Evolutionary conservation across 2,329 filamentous ascomycete species (phyloP), one percentile per base, ranked within the genome.

Genomic region (Penicillium freii): DNA sequence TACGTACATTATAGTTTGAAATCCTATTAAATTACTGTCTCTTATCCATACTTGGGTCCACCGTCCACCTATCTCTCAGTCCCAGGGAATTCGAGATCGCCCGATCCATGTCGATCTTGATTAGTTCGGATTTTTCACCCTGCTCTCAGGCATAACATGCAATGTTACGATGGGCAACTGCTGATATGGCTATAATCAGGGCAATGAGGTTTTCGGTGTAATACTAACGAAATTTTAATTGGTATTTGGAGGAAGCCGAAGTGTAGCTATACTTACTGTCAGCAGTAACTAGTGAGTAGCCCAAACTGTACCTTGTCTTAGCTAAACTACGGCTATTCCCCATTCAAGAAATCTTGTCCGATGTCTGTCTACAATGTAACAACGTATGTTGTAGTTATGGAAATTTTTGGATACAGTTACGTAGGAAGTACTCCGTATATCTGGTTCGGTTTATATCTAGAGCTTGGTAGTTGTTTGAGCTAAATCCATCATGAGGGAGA

Each of bases 141-240:
- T 52, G 29, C 9, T 25, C 19, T 3, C n/a, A 21, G 33, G 23
- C 46, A 45, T 56, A 56, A 19, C 46, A 25, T 39, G n/a, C 11
- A 4, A 40, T 56, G 47, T 51, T 46, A 51, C 54, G 47, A 51
- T 25, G 46, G 46, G 53, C 40, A 56, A 56, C 54, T 34, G 19
- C 33, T 29, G 54, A 56, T 52, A 40, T 51, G 29, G 29, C 9
- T 31, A 5, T 31, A 11, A 31, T 31, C 29, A 31, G 9, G 9
- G 10, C 3, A 1, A 31, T 31, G 4, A 31, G 3, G 5, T 31
- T 31, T 31, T 31, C 10, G 10, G 4, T 31, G 29, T 2, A 31
- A 31, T 31, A 11, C 10, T 11, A 31, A 11, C 29, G 29, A 11
- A 31, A 8, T 6, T 17, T 0, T 7, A n/a, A 19, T 19, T 8